A percentile compares a stretch with the other conserved stretches of the same genome.
Evolutionary conservation across 2,329 filamentous ascomycete genomes (phyloP).

Genomic region (Leptographium radiaticola): DNA sequence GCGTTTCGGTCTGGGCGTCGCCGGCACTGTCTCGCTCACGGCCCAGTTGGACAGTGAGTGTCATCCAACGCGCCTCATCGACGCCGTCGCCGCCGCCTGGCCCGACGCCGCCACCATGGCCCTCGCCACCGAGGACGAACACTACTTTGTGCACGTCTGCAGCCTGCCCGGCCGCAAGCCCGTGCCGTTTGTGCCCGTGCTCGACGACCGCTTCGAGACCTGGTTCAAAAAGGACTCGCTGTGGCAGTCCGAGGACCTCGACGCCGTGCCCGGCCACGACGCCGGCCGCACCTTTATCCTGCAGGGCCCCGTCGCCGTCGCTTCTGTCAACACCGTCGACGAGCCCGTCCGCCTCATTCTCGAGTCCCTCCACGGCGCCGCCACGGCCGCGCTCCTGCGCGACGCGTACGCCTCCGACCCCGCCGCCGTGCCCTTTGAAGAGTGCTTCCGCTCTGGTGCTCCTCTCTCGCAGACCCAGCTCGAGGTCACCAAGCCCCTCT

Average conservation of each 20-base stretch:
- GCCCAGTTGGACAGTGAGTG: slow-evolving; percentile 80
- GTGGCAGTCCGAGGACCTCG: slow-evolving; percentile 97
- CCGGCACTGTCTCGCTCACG: slow-evolving; percentile 59
- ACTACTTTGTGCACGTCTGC: slow-evolving; percentile 90
- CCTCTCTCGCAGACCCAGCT: too few relatives aligned
- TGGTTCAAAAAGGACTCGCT: slow-evolving; percentile 99
- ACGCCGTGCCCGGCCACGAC: slow-evolving; percentile 90
- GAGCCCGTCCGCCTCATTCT: slow-evolving; percentile 93
- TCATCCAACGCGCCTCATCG: slow-evolving; percentile 79
- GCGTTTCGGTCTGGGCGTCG: slow-evolving; percentile 65
- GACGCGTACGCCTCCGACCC: slow-evolving; percentile 71
- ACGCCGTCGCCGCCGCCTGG: slow-evolving; percentile 69
- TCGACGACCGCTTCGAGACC: slow-evolving; percentile 96
- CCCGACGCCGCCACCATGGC: slow-evolving; percentile 80
- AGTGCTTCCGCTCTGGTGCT: slow-evolving; percentile 73
- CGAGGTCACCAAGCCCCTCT: slow-evolving; percentile 57
- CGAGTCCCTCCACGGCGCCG: slow-evolving; percentile 75
- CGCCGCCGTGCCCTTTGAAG: slow-evolving; percentile 65
- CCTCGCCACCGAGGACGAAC: slow-evolving; percentile 96
- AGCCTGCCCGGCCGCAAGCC: slow-evolving; percentile 89
- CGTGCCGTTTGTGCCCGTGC: slow-evolving; percentile 84
- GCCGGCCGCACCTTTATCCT: slow-evolving; percentile 93
- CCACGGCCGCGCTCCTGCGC: slow-evolving; percentile 65
- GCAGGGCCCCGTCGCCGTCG: slow-evolving; percentile 85
- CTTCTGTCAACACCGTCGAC: slow-evolving; percentile 78